A percentile compares a stretch with the other conserved stretches of the same genome.
Evolutionary conservation across 1,284 basidiomycete genomes (phyloP).

Genomic region (Cryptococcus sp.): DNA sequence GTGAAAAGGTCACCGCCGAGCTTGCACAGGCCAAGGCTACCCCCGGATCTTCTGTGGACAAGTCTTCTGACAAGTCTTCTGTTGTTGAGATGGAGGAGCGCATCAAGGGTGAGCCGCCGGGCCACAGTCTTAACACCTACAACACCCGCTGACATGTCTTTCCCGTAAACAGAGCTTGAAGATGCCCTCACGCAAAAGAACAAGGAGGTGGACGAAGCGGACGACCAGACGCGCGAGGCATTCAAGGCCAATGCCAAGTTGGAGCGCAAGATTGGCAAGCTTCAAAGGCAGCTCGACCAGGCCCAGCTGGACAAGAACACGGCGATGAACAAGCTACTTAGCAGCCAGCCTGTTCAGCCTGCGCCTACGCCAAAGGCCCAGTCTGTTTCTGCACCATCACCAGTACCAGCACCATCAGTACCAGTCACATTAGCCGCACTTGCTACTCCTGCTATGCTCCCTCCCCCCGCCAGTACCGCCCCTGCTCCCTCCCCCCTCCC

Average conservation of each 20-base stretch:
- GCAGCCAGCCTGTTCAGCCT: conserved; percentile 3
- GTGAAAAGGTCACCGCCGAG: conserved; percentile 6
- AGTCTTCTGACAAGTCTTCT: too few species aligned
- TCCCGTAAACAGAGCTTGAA: conserved; percentile 28
- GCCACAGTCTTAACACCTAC: background rate
- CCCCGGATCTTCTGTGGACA: background rate
- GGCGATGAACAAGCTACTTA: conserved; percentile 24
- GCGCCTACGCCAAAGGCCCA: background rate
- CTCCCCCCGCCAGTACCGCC: background rate
- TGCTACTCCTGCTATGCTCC: background rate
- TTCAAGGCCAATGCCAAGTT: conserved; percentile 32
- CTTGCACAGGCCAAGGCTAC: conserved; percentile 2
- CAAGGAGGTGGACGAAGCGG: conserved; percentile 39
- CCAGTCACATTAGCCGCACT: background rate
- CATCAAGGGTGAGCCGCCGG: conserved; percentile 18
- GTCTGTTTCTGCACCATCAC: background rate
- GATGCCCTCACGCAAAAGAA: conserved; percentile 26
- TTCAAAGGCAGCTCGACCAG: conserved; percentile 28
- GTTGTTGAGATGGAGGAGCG: conserved; percentile 18
- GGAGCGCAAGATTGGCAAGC: conserved; percentile 36
- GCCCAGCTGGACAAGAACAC: conserved; percentile 20
- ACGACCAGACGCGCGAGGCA: conserved; percentile 32
- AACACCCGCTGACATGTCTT: background rate
- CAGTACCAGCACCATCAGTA: background rate
- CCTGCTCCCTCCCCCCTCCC: background rate